Percentiles rank a stretch among this genome's conserved stretches.
These are phyloP conservation scores for Intubia oerlemansii DNA, from an alignment of 2,329 filamentous ascomycete genomes.

Conservation along the genomic window DNA sequence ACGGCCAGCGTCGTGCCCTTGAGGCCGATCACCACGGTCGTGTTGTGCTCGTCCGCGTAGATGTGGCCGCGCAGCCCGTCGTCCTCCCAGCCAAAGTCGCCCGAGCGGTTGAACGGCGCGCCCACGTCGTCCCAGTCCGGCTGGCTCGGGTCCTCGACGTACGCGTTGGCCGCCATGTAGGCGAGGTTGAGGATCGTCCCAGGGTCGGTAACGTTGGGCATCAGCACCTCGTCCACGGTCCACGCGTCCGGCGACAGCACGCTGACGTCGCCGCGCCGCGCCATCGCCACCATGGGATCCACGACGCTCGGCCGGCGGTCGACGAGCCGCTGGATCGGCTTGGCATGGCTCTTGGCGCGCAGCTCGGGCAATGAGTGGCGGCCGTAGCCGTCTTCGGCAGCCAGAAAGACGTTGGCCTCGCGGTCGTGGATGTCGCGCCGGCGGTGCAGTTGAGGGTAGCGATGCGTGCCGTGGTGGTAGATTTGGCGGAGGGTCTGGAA, in stretches of 20 bases:
- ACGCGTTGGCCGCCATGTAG: conserved; percentile 75
- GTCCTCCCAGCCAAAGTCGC: conserved; percentile 78
- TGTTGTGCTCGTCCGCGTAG: conserved; percentile 69
- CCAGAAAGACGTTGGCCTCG: conserved; percentile 39
- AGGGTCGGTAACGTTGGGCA: conserved; percentile 70
- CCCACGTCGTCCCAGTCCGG: conserved; percentile 72
- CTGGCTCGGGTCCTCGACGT: conserved; percentile 49
- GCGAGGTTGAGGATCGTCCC: conserved; percentile 68
- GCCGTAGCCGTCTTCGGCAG: conserved; percentile 33
- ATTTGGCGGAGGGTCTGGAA: conserved; percentile 65
- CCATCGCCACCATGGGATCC: conserved; percentile 55
- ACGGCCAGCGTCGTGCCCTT: conserved; percentile 83
- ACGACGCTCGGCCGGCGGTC: conserved; percentile 60
- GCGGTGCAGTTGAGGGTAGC: conserved; percentile 56
- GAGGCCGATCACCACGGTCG: conserved; percentile 73
- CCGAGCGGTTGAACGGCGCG: conserved; percentile 61
- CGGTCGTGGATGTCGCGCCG: conserved; percentile 45
- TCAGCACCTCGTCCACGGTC: conserved; percentile 57
- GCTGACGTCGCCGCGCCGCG: conserved; percentile 46
- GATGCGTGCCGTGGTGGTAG: conserved; percentile 73
- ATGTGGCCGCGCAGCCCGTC: conserved; percentile 86
- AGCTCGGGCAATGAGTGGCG: conserved; percentile 30
- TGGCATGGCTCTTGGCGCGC: conserved; percentile 37
- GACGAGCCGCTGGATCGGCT: conserved; percentile 58
- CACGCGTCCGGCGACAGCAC: conserved; percentile 55